Evolutionary conservation across 164 flowering plant genomes (phyloP).

Genomic region (Vitis rupestris): DNA sequence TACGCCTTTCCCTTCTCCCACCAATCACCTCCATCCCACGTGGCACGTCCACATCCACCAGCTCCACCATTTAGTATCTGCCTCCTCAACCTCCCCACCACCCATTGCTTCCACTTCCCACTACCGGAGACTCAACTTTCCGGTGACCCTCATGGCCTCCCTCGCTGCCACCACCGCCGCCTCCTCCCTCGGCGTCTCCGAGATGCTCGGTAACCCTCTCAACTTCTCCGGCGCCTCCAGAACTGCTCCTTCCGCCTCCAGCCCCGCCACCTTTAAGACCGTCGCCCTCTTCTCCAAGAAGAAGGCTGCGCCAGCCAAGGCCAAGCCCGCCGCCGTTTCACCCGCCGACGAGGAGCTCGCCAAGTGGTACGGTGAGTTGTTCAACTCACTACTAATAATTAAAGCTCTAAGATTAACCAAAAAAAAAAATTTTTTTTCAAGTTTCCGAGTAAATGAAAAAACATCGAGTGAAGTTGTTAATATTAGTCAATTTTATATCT

Average conservation of each 20-base stretch:
- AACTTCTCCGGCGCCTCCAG: conserved; percentile 38
- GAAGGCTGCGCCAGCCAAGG: conserved; percentile 58
- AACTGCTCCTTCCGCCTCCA: conserved; percentile 49
- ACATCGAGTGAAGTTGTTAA: too few relatives aligned
- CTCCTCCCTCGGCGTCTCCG: conserved; percentile 63
- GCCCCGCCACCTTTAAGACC: conserved; percentile 52
- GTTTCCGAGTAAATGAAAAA: too few relatives aligned
- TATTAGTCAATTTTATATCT: too few relatives aligned
- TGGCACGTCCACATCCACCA: conserved; percentile 68
- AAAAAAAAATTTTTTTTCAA: neutral
- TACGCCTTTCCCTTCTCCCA: conserved; percentile 19
- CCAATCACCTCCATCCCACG: conserved; percentile 49
- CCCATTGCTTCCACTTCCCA: neutral
- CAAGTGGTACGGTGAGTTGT: conserved; percentile 96
- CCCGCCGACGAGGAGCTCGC: conserved; percentile 87
- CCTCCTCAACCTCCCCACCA: conserved; percentile 3
- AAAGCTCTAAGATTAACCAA: too few relatives aligned
- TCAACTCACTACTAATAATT: neutral
- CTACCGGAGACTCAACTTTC: neutral
- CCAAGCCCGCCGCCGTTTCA: conserved; percentile 43
- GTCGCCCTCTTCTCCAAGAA: conserved; percentile 88
- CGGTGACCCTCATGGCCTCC: conserved; percentile 52
- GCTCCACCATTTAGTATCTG: conserved; percentile 44
- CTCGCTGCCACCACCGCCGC: conserved; percentile 67
- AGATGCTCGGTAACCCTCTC: conserved; percentile 70